These are phyloP conservation scores for Tubosaeta sp. DNA, from an alignment of 768 basidiomycete genomes.

Conservation along the genomic window DNA sequence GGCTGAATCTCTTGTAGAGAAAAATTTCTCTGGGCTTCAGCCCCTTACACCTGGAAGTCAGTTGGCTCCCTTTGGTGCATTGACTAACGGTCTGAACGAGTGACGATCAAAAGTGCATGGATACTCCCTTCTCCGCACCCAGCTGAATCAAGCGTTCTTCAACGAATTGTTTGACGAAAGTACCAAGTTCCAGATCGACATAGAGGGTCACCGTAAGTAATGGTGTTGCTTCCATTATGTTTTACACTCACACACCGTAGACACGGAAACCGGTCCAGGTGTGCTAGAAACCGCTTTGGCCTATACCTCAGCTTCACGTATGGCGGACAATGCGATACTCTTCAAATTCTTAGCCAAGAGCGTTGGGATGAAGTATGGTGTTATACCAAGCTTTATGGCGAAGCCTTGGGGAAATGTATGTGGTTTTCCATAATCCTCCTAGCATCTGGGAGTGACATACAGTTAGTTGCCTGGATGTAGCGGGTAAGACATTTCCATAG, in stretches of 20 bases:
- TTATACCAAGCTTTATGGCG: conserved; percentile 97
- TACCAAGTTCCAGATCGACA: conserved; percentile 63
- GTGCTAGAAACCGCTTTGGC: conserved; percentile 85
- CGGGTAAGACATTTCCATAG: conserved; percentile 49
- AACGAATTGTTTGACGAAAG: conserved; percentile 80
- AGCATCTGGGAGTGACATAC: conserved; percentile 4
- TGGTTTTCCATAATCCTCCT: conserved; percentile 5
- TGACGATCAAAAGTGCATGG: conserved; percentile 73
- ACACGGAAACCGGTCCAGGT: conserved; percentile 91
- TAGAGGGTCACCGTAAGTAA: conserved; percentile 82
- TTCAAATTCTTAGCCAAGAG: conserved; percentile 95
- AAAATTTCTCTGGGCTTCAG: conserved; percentile 68
- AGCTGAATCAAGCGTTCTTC: conserved; percentile 88
- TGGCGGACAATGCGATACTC: conserved; percentile 89
- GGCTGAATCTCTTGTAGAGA: conserved; percentile 66
- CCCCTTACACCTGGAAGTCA: conserved; percentile 91
- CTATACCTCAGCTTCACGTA: conserved; percentile 71
- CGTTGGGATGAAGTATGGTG: conserved; percentile 80
- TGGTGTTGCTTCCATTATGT: background rate
- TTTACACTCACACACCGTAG: conserved; percentile 33
- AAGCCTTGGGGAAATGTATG: conserved; percentile 92
- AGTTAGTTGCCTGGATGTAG: conserved; percentile 88
- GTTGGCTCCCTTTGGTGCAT: conserved; percentile 27
- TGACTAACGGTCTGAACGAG: conserved; percentile 1
- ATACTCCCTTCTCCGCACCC: conserved; percentile 88